Evolutionary conservation across 345 rosid species (phyloP), one percentile per base, ranked within the genome.

Genomic region (Euphorbia peplus): DNA sequence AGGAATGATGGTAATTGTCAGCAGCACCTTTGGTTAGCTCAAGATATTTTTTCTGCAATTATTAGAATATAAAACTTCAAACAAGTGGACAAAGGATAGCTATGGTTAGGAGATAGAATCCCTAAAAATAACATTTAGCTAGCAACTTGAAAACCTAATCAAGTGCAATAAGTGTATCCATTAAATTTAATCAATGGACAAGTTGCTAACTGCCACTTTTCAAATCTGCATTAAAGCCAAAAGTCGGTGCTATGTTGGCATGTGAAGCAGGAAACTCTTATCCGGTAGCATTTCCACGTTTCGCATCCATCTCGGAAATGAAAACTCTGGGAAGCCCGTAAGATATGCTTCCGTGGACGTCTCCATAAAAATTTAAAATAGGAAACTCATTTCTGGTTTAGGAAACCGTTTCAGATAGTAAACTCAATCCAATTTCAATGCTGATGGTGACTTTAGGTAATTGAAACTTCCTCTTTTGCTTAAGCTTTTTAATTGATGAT

Each of bases 1-100:
- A 95, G 61, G 97, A 95, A 63, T 73, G 89, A 83, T 95, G 95
- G 81, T 87, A 95, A 73, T 95, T 91, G 59, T 90, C 86, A 44
- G 99, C 97, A 73, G 99, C 99, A 78, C 96, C 99, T 87, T 90
- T 91, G 29, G 96, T 89, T 66, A 95, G 83, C 70, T 81, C 87
- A 71, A 95, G 88, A 76, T 91, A 95, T 65, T 91, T 91, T 79
- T 86, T 73, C 99, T 91, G 90, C 79, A 82, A 85, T 62, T 78
- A 71, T 58, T 66, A 77, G 66, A 63, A 25, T 47, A 71, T 61
- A 60, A 35, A 70, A 29, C 61, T 67, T 39, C 67, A 21, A 32
- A 28, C 11, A 24, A 37, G 55, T 32, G 46, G 9, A 42, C 14
- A 62, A 48, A n/a, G 29, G 56, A 57, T 29, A 37, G 47, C n/a